Evolutionary conservation across 2,329 filamentous ascomycete species (phyloP).

Genomic region (Endoconidiophora laricicola): DNA sequence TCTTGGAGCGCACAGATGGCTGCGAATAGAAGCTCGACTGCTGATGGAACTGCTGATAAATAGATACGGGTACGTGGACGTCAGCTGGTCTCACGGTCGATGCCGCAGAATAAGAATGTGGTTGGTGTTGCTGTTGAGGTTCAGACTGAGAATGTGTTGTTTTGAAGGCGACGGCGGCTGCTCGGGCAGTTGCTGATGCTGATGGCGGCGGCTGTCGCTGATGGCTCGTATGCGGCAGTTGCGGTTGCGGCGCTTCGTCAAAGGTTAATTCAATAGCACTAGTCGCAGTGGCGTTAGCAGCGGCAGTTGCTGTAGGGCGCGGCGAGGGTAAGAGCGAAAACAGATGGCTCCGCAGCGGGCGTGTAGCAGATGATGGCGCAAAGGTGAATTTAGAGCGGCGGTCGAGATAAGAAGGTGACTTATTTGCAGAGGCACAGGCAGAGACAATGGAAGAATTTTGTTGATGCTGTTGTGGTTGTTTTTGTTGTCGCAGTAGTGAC

Average conservation of each 20-base stretch:
- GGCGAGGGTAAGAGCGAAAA: too few species aligned
- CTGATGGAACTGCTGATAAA: too few species aligned
- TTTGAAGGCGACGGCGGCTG: not conserved
- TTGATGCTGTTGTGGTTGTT: not conserved
- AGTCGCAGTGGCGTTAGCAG: not conserved
- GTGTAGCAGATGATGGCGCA: not conserved
- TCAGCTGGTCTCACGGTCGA: not conserved
- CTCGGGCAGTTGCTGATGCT: too few species aligned
- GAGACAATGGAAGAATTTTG: not conserved
- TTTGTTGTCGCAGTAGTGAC: constrained; percentile 3
- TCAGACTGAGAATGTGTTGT: not conserved
- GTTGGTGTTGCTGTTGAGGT: not conserved
- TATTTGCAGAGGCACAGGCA: not conserved
- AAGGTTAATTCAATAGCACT: too few species aligned
- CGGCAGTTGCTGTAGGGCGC: not conserved
- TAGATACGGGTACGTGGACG: too few species aligned
- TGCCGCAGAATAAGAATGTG: not conserved
- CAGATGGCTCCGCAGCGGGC: too few species aligned
- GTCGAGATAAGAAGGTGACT: not conserved
- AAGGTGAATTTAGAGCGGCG: not conserved
- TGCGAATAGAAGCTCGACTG: not conserved
- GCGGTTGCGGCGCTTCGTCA: not conserved
- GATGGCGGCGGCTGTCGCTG: too few species aligned
- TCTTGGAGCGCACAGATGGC: not conserved
- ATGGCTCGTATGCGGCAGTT: not conserved